phyloP scores from a whole-genome alignment of 345 rosid species.

The Iberis pinnata region DNA sequence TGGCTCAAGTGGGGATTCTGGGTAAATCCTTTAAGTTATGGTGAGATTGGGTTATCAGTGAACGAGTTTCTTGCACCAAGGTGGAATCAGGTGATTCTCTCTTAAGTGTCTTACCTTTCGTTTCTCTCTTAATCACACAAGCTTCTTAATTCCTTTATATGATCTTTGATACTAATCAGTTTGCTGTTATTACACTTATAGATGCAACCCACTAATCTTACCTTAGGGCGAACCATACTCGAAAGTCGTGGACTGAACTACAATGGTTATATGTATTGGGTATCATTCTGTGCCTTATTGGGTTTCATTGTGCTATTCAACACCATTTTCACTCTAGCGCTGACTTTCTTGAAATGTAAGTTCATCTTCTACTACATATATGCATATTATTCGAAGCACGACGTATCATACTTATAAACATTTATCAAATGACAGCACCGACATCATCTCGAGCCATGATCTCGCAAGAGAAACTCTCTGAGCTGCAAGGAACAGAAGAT shows the following conservation, averaged over 20 bases:
- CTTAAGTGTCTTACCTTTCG: background rate
- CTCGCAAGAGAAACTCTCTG: slow-evolving; percentile 50
- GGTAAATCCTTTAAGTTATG: slow-evolving; percentile 78
- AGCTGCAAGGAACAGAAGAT: slow-evolving; percentile 38
- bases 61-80: slow-evolving; percentile 66
- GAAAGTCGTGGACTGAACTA: slow-evolving; percentile 39
- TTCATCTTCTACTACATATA: slow-evolving; percentile 7
- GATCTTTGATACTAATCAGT: slow-evolving; percentile 2
- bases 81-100: slow-evolving; percentile 43
- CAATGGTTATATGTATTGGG: slow-evolving; percentile 61
- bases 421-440: slow-evolving; percentile 47
- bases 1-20: slow-evolving; percentile 95
- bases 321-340: slow-evolving; percentile 40
- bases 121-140: background rate
- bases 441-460: slow-evolving; percentile 59
- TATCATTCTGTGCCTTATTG: slow-evolving; percentile 45
- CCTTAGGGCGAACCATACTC: slow-evolving; percentile 42
- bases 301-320: slow-evolving; percentile 54
- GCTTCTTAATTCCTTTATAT: slow-evolving; percentile 9
- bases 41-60: slow-evolving; percentile 52
- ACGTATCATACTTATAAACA: background rate
- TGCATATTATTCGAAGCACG: background rate
- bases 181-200: slow-evolving; percentile 3
- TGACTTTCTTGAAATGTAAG: slow-evolving; percentile 48
- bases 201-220: slow-evolving; percentile 22